Percentiles rank a stretch among this genome's conserved stretches.
phyloP scores from a whole-genome alignment of 371 early-diverging fungal species.

The Nematocida sp. region DNA sequence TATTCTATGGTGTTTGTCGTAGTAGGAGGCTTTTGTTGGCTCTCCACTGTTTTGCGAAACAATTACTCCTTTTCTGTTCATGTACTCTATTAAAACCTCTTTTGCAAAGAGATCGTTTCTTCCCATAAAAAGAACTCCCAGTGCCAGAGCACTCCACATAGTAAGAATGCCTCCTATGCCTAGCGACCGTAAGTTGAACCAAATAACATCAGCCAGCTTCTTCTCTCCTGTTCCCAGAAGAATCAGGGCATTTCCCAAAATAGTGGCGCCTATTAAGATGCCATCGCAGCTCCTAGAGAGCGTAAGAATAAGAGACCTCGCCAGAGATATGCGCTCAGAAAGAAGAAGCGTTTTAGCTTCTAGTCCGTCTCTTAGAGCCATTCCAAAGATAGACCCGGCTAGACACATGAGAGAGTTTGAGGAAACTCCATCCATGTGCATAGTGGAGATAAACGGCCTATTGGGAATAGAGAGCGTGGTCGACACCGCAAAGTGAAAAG shows the following conservation, averaged over 20 bases:
- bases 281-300: constrained; percentile 44
- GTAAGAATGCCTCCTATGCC: constrained; percentile 8
- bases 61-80: constrained; percentile 30
- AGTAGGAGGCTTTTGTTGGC: constrained; percentile 11
- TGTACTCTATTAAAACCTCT: constrained; percentile 45
- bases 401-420: constrained; percentile 26
- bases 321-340: constrained; percentile 8
- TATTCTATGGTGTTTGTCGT: constrained; percentile 45
- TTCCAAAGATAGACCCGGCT: constrained; percentile 45
- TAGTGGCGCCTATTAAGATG: constrained; percentile 38
- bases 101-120: constrained; percentile 36
- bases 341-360: constrained; percentile 2
- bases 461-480: constrained; percentile 41
- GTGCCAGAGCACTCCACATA: constrained; percentile 48
- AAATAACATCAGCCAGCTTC: constrained; percentile 4
- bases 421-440: constrained; percentile 17
- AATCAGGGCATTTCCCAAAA: constrained; percentile 50
- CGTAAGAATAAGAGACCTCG: constrained; percentile 33
- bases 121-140: constrained; percentile 41
- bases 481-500: constrained; percentile 48
- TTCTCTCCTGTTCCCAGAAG: constrained; percentile 29
- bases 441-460: constrained; percentile 50
- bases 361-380: constrained; percentile 34
- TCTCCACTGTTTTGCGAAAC: neutral
- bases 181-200: constrained; percentile 18